Conservation (phyloP, 345 rosid species). For the Sonneratia caseolaris region DNA sequence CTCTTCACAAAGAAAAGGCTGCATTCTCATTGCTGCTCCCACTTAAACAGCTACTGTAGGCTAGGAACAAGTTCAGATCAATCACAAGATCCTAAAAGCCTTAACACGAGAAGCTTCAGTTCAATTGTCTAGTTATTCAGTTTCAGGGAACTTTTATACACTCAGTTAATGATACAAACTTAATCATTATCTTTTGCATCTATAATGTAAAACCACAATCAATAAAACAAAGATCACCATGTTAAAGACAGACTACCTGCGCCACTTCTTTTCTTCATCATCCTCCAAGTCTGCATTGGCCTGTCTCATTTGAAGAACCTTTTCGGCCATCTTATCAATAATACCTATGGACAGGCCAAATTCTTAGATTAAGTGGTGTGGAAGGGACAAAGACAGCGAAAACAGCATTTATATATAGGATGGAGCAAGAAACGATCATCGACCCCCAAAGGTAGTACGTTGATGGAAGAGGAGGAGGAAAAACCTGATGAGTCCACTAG, state of each 20-base stretch:
- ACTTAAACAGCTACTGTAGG: background rate
- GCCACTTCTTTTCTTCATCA: constrained; percentile 34
- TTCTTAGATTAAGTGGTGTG: too few relatives aligned
- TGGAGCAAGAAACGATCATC: background rate
- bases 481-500: constrained; percentile 43
- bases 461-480: background rate
- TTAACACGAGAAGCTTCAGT: too few relatives aligned
- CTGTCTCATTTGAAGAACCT: constrained; percentile 15
- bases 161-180: background rate
- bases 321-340: constrained; percentile 20
- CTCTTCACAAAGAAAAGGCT: background rate
- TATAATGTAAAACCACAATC: background rate
- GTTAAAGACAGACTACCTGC: constrained; percentile 13
- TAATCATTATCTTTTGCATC: background rate
- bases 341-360: constrained; percentile 18
- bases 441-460: background rate
- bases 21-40: background rate
- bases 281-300: constrained; percentile 8
- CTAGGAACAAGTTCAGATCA: background rate
- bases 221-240: background rate
- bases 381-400: background rate
- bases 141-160: background rate
- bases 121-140: background rate
- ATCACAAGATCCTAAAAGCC: background rate
- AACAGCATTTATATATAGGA: background rate